A percentile compares a stretch with the other conserved stretches of the same genome.
phyloP scores from a whole-genome alignment of 2,329 filamentous ascomycete genomes.

The Ophiognomonia clavigignenti-juglandacearum region DNA sequence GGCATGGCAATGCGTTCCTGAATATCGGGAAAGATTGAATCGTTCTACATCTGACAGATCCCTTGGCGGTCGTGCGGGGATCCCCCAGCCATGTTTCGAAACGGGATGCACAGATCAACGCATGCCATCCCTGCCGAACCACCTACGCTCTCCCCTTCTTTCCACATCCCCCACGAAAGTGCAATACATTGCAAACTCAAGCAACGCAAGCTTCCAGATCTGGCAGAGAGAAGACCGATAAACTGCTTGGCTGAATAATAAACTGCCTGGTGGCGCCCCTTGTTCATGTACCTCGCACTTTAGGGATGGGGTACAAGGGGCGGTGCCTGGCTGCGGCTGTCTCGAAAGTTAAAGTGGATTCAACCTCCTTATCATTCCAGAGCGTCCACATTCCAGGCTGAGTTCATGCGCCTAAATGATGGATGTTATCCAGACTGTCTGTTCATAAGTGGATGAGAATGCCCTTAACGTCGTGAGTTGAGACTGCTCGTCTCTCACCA shows the following conservation, averaged over 20 bases:
- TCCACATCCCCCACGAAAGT: no score
- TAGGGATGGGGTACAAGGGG: background rate
- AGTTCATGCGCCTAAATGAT: background rate
- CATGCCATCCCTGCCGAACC: background rate
- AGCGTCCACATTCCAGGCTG: background rate
- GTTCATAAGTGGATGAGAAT: no score
- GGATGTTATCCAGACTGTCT: no score
- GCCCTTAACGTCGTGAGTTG: no score
- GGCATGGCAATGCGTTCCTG: background rate
- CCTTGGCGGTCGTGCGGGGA: background rate
- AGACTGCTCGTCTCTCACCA: no score
- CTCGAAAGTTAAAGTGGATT: slow-evolving; percentile 1
- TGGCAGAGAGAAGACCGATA: no score
- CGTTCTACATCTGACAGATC: background rate
- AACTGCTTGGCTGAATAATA: no score
- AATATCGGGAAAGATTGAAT: background rate
- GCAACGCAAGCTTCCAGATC: no score
- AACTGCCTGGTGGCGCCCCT: no score
- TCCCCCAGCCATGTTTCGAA: slow-evolving; percentile 5
- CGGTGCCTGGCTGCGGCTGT: background rate
- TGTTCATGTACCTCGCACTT: no score
- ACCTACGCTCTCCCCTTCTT: background rate
- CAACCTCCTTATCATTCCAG: slow-evolving; percentile 1
- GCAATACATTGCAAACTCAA: no score
- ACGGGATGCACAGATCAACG: slow-evolving; percentile 1